A percentile compares a stretch with the other conserved stretches of the same genome.
Conservation (phyloP, 2,329 filamentous ascomycete genomes). For the Sclerotinia glacialis region DNA sequence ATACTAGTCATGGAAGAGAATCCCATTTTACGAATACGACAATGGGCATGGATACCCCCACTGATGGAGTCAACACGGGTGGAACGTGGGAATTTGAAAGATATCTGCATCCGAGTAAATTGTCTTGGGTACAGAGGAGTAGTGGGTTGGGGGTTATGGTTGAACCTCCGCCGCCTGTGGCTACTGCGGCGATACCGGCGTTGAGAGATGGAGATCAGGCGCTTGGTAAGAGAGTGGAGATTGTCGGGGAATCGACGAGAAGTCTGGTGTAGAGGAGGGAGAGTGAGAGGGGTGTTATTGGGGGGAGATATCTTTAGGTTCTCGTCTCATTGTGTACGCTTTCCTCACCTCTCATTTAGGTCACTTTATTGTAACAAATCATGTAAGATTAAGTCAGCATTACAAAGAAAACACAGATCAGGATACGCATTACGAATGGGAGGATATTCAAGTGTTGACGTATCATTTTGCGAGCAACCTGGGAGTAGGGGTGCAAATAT, state of each 20-base stretch:
- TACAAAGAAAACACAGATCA: background rate
- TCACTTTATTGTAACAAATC: background rate
- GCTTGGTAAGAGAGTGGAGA: slow-evolving; percentile 9
- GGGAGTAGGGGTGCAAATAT: background rate
- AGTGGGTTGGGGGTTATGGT: background rate
- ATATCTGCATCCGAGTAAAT: background rate
- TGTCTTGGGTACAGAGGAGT: background rate
- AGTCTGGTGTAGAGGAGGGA: background rate
- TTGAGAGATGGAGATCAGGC: background rate
- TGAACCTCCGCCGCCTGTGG: background rate
- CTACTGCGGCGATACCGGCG: background rate
- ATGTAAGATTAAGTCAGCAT: background rate
- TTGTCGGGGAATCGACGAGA: background rate
- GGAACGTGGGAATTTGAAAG: slow-evolving; percentile 19
- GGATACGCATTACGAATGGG: background rate
- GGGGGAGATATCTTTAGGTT: background rate
- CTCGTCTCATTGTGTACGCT: background rate
- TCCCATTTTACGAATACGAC: slow-evolving; percentile 11
- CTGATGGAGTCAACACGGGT: slow-evolving; percentile 1
- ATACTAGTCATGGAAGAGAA: background rate
- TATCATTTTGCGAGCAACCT: background rate
- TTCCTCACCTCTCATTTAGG: background rate
- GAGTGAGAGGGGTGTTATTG: slow-evolving; percentile 3
- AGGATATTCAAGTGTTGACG: background rate
- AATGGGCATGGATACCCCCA: slow-evolving; percentile 2